Evolutionary conservation across 1,284 basidiomycete genomes (phyloP).

Genomic region (Fomitopsis pinicola): DNA sequence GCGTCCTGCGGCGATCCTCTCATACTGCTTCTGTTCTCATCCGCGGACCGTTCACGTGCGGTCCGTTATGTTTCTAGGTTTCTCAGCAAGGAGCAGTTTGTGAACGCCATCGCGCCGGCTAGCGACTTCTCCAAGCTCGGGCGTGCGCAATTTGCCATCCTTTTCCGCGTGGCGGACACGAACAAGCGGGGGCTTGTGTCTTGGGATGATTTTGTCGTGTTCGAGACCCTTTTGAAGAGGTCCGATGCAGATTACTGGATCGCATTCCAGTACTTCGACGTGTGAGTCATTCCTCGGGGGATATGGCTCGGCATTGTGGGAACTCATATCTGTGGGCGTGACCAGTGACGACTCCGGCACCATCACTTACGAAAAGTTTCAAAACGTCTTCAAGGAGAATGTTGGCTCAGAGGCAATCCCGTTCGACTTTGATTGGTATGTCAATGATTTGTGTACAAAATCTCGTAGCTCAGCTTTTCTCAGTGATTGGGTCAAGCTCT

Average conservation of each 20-base stretch:
- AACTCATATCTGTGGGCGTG: not conserved
- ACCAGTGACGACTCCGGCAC: conserved; percentile 80
- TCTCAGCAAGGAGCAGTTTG: conserved; percentile 80
- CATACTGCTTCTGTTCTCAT: not conserved
- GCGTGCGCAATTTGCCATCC: conserved; percentile 79
- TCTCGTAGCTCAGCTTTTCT: not conserved
- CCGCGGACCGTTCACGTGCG: not conserved
- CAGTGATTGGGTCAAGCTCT: conserved; percentile 92
- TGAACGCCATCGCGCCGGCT: conserved; percentile 87
- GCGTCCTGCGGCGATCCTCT: conserved; percentile 29
- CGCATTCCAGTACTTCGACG: conserved; percentile 94
- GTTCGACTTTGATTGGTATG: conserved; percentile 90
- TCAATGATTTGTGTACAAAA: conserved; percentile 6
- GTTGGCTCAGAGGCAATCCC: conserved; percentile 81
- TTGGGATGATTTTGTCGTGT: conserved; percentile 93
- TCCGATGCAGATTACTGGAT: conserved; percentile 95
- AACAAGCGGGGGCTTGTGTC: conserved; percentile 77
- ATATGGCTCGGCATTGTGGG: not conserved
- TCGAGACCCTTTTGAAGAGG: conserved; percentile 85
- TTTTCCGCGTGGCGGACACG: conserved; percentile 89
- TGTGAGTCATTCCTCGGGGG: conserved; percentile 49
- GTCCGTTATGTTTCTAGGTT: conserved; percentile 44
- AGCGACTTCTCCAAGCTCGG: conserved; percentile 82
- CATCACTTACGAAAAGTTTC: conserved; percentile 92
- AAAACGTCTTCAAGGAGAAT: conserved; percentile 81